phyloP scores from a whole-genome alignment of 306 rosid species.

The Cicer bijugum region DNA sequence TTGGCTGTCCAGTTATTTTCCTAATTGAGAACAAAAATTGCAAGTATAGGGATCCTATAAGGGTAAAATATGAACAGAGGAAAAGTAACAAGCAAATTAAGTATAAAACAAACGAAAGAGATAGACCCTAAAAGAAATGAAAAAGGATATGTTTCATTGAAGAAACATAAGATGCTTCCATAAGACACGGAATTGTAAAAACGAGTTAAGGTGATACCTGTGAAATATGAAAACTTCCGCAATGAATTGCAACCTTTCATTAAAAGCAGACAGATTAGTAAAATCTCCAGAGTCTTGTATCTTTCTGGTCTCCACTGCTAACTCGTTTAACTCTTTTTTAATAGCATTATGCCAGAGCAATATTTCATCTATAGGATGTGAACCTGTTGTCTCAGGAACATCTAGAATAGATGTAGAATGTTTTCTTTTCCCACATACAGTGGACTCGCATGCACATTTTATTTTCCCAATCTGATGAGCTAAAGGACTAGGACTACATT shows the following conservation, averaged over 20 bases:
- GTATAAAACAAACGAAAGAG: slow-evolving; percentile 32
- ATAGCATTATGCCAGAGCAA: slow-evolving; percentile 98
- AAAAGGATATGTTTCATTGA: slow-evolving; percentile 26
- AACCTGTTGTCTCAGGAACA: slow-evolving; percentile 58
- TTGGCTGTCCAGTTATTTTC: slow-evolving; percentile 35
- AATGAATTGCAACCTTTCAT: slow-evolving; percentile 88
- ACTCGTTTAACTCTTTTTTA: slow-evolving; percentile 80
- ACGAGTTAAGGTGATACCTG: slow-evolving; percentile 61
- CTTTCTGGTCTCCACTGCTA: slow-evolving; percentile 62
- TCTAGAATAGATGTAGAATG: slow-evolving; percentile 62
- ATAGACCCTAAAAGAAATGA: slow-evolving; percentile 20
- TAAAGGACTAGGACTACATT: slow-evolving; percentile 54
- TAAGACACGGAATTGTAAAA: slow-evolving; percentile 28
- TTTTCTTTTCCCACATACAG: slow-evolving; percentile 79
- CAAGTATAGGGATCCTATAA: slow-evolving; percentile 10
- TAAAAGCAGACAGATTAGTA: slow-evolving; percentile 79
- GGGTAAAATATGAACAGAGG: slow-evolving; percentile 21
- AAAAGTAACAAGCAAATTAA: slow-evolving; percentile 15
- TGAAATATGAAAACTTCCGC: slow-evolving; percentile 99
- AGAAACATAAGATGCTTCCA: slow-evolving; percentile 42
- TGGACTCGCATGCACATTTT: slow-evolving; percentile 69
- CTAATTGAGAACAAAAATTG: slow-evolving; percentile 5
- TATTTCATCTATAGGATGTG: slow-evolving; percentile 92
- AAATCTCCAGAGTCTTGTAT: slow-evolving; percentile 69
- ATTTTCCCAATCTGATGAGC: slow-evolving; percentile 52